Evolutionary conservation across 495 filamentous ascomycete genomes (phyloP).

Genomic region (Penicillium pancosmium): DNA sequence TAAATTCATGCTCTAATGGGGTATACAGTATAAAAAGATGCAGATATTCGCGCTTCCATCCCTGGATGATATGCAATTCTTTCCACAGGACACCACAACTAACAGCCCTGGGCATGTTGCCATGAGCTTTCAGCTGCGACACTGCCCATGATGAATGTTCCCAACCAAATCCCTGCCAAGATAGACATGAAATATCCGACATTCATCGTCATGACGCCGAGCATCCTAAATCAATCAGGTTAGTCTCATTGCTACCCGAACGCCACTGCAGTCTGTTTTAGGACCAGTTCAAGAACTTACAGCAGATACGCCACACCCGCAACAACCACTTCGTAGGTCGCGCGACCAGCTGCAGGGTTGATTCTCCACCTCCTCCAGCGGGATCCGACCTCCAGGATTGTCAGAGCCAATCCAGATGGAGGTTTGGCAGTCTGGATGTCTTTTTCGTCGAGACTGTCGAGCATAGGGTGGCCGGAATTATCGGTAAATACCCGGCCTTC

Average conservation of each 20-base stretch:
- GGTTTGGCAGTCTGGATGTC: conserved; percentile 4
- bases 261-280: not conserved
- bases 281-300: conserved; percentile 12
- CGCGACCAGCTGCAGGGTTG: conserved; percentile 29
- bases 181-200: conserved; percentile 37
- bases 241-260: not conserved
- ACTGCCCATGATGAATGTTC: conserved; percentile 36
- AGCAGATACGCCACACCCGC: conserved; percentile 32
- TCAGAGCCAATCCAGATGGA: conserved; percentile 12
- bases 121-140: conserved; percentile 30
- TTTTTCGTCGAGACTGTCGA: conserved; percentile 9
- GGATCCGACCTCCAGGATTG: conserved; percentile 21
- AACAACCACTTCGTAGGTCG: conserved; percentile 26
- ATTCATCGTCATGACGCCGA: conserved; percentile 40
- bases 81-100: not conserved
- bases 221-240: conserved; percentile 22
- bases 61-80: not conserved
- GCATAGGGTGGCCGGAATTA: conserved; percentile 14
- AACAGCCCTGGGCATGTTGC: conserved; percentile 22
- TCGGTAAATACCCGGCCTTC: conserved; percentile 29
- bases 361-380: conserved; percentile 33
- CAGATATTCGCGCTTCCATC: not conserved
- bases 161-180: conserved; percentile 30
- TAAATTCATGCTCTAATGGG: conserved; percentile 3
- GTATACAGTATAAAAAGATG: conserved; percentile 1